A percentile compares a stretch with the other conserved stretches of the same genome.
These are phyloP conservation scores for Solanum clarkiae DNA, from an alignment of 257 asterid species.

Conservation along the genomic window DNA sequence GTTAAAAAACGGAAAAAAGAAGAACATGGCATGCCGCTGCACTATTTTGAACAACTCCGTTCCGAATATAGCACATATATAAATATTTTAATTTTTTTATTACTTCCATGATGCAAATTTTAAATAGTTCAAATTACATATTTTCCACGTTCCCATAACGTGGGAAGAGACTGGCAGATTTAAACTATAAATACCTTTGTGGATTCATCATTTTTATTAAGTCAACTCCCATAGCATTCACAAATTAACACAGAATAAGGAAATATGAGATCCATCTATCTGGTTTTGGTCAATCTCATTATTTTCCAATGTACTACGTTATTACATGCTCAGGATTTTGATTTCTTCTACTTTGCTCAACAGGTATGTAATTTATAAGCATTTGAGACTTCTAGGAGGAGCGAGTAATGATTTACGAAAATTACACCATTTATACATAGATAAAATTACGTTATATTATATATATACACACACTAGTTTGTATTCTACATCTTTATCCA, in stretches of 20 bases:
- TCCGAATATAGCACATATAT: neutral
- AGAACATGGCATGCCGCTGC: neutral
- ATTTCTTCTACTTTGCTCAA: slow-evolving; percentile 57
- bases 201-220: neutral
- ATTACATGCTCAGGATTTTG: slow-evolving; percentile 8
- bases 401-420: neutral
- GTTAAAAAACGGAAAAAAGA: too few species aligned
- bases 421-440: neutral
- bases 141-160: neutral
- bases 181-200: neutral
- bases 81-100: neutral
- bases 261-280: neutral
- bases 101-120: neutral
- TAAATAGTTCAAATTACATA: neutral
- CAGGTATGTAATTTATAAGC: slow-evolving; percentile 22
- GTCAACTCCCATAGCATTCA: neutral
- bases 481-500: too few species aligned
- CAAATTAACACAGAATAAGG: neutral
- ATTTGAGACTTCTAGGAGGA: neutral
- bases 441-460: neutral
- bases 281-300: slow-evolving; percentile 11
- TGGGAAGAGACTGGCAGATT: neutral
- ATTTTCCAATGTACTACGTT: slow-evolving; percentile 13
- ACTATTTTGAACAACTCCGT: neutral
- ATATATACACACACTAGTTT: neutral